Evolutionary conservation across 345 rosid species (phyloP).

Genomic region (Draba incana): DNA sequence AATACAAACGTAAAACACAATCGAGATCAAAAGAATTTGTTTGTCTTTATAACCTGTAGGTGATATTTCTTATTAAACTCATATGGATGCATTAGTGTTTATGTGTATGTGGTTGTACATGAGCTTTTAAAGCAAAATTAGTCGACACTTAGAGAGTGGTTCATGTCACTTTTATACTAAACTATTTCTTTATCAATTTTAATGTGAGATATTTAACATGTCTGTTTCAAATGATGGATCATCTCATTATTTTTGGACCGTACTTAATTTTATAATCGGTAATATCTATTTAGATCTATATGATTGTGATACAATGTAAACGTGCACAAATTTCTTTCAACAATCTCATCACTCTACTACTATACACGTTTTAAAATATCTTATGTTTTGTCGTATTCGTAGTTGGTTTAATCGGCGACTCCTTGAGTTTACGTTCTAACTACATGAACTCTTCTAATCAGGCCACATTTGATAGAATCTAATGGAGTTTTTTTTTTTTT

Average conservation of each 20-base stretch:
- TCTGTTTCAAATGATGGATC: not conserved
- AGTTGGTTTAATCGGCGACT: slow-evolving; percentile 2
- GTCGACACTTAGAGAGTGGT: too few species aligned
- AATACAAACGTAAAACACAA: not conserved
- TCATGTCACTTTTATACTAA: not conserved
- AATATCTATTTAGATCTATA: not conserved
- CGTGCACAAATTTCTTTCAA: not conserved
- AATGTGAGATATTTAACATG: not conserved
- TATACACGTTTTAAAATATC: slow-evolving; percentile 4
- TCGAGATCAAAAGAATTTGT: not conserved
- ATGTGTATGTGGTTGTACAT: too few species aligned
- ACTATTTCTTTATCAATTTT: not conserved
- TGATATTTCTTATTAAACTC: not conserved
- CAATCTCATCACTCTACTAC: not conserved
- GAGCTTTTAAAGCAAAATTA: too few species aligned
- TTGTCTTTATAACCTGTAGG: not conserved
- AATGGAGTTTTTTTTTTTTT: not conserved
- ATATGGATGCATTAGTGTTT: too few species aligned
- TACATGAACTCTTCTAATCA: not conserved
- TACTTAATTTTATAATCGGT: not conserved
- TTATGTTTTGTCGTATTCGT: not conserved
- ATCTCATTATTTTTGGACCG: not conserved
- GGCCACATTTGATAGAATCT: slow-evolving; percentile 1
- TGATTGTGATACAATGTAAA: not conserved
- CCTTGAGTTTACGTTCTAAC: not conserved